These are phyloP conservation scores for Spergularia marina DNA, from an alignment of 148 eudicot genomes.

Conservation along the genomic window DNA sequence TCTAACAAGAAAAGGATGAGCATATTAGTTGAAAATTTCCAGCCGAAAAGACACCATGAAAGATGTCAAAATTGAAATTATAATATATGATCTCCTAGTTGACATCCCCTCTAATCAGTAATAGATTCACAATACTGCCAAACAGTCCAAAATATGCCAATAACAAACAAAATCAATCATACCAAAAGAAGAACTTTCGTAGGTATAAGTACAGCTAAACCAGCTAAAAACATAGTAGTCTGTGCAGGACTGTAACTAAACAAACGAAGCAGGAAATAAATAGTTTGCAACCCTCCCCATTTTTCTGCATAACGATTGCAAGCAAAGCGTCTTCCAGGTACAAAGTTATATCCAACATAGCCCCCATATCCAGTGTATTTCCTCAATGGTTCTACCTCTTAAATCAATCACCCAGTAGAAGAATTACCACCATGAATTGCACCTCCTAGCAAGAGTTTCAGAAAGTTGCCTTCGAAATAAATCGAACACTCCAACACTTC, in stretches of 20 bases:
- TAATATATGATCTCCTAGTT: background rate
- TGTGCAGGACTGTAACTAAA: no score
- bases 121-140: background rate
- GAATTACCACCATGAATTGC: no score
- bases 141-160: background rate
- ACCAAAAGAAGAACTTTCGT: background rate
- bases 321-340: background rate
- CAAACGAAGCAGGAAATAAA: background rate
- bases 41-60: background rate
- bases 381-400: background rate
- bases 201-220: background rate
- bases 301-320: background rate
- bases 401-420: background rate
- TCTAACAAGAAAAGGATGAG: conserved; percentile 21
- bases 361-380: background rate
- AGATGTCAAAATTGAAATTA: background rate
- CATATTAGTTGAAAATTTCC: background rate
- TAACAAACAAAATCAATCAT: background rate
- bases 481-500: background rate
- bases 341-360: background rate
- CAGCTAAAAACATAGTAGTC: background rate
- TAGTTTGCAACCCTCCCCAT: background rate
- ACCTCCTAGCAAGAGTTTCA: background rate
- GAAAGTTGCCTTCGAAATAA: background rate
- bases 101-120: background rate